These are phyloP conservation scores for Eustoma russellianum DNA, from an alignment of 257 asterid genomes.

Conservation along the genomic window DNA sequence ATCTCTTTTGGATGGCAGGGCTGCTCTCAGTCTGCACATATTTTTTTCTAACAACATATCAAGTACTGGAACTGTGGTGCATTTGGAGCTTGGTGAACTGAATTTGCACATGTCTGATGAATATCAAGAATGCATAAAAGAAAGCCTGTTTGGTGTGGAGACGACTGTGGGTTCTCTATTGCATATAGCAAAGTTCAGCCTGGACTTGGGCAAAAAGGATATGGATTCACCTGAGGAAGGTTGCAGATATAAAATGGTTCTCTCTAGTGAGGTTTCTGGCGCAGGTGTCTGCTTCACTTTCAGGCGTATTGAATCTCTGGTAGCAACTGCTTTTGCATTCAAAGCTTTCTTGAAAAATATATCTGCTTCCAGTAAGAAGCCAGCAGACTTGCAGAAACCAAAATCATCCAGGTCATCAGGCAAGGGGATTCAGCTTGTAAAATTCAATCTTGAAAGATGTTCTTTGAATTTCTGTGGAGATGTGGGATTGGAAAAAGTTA, in stretches of 20 bases:
- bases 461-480: slow-evolving; percentile 72
- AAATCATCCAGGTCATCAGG: slow-evolving; percentile 70
- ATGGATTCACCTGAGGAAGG: slow-evolving; percentile 65
- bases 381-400: slow-evolving; percentile 39
- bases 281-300: slow-evolving; percentile 78
- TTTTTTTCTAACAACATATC: slow-evolving; percentile 79
- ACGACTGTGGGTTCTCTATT: slow-evolving; percentile 67
- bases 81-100: slow-evolving; percentile 85
- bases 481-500: slow-evolving; percentile 59
- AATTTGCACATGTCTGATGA: slow-evolving; percentile 95
- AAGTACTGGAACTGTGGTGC: slow-evolving; percentile 55
- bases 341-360: slow-evolving; percentile 51
- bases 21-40: slow-evolving; percentile 82
- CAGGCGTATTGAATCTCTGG: slow-evolving; percentile 83
- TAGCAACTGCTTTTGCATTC: slow-evolving; percentile 67
- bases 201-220: slow-evolving; percentile 85
- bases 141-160: slow-evolving; percentile 80
- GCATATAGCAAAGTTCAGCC: slow-evolving; percentile 79
- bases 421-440: slow-evolving; percentile 76
- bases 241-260: slow-evolving; percentile 49
- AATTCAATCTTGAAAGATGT: slow-evolving; percentile 82
- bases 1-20: slow-evolving; percentile 48
- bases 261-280: slow-evolving; percentile 85
- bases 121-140: slow-evolving; percentile 88
- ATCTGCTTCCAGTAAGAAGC: slow-evolving; percentile 64